phyloP scores from a whole-genome alignment of 2,329 filamentous ascomycete species.

The Exserohilum turcica region DNA sequence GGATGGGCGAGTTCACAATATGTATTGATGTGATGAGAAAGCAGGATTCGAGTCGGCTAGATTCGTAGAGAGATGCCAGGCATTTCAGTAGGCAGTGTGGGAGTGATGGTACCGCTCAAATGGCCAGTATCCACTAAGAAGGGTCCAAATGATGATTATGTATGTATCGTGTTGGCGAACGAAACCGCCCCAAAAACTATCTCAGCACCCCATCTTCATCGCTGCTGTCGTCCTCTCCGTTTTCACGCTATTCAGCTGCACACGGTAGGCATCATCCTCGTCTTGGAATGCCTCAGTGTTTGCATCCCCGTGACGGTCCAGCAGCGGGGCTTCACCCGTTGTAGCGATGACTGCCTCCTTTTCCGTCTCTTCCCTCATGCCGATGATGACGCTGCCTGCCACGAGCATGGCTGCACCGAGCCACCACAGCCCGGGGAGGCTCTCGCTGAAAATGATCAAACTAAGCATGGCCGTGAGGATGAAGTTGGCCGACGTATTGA shows the following conservation, averaged over 20 bases:
- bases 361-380: constrained; percentile 65
- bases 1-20: neutral
- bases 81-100: neutral
- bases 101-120: neutral
- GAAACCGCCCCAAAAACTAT: constrained; percentile 15
- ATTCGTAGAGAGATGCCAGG: neutral
- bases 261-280: constrained; percentile 26
- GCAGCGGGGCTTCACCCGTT: constrained; percentile 27
- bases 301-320: constrained; percentile 21
- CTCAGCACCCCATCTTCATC: constrained; percentile 43
- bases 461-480: constrained; percentile 76
- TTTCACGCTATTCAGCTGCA: constrained; percentile 40
- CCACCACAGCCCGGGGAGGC: constrained; percentile 76
- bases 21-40: neutral
- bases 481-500: constrained; percentile 84
- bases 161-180: neutral
- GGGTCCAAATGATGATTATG: neutral
- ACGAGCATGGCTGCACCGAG: constrained; percentile 73
- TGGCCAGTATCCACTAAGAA: constrained; percentile 2
- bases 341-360: constrained; percentile 38
- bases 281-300: constrained; percentile 45
- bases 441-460: constrained; percentile 71
- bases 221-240: constrained; percentile 23
- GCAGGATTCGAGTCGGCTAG: neutral
- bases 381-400: constrained; percentile 78